Evolutionary conservation across 345 rosid species (phyloP).

Genomic region (Camelina neglecta): DNA sequence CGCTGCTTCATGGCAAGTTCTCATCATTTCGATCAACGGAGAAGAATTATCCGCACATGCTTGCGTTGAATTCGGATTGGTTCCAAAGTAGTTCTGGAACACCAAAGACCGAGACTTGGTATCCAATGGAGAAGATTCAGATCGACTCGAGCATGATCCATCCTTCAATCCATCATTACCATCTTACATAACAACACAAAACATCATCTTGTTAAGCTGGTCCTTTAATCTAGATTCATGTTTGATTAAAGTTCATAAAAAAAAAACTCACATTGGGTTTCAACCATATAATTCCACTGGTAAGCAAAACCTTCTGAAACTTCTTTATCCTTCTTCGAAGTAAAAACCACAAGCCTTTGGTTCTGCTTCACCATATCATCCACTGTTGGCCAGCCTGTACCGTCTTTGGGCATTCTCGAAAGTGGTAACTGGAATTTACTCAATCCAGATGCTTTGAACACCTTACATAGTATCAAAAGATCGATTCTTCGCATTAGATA

Average conservation of each 20-base stretch:
- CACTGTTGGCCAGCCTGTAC: slow-evolving; percentile 89
- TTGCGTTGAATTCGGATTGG: slow-evolving; percentile 62
- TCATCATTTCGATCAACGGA: slow-evolving; percentile 66
- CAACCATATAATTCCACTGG: slow-evolving; percentile 89
- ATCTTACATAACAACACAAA: slow-evolving; percentile 54
- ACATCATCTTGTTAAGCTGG: background rate
- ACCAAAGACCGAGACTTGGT: slow-evolving; percentile 61
- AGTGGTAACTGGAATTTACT: slow-evolving; percentile 70
- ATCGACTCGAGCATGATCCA: slow-evolving; percentile 72
- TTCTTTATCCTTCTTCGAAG: slow-evolving; percentile 75
- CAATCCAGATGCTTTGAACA: slow-evolving; percentile 79
- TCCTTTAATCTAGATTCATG: background rate
- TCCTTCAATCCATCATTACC: slow-evolving; percentile 76
- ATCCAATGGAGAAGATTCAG: slow-evolving; percentile 73
- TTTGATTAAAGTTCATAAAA: slow-evolving; percentile 10
- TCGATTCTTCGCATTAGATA: slow-evolving; percentile 4
- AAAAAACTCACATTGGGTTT: slow-evolving; percentile 69
- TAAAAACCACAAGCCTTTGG: slow-evolving; percentile 84
- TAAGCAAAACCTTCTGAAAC: slow-evolving; percentile 91
- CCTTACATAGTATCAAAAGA: slow-evolving; percentile 21
- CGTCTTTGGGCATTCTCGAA: slow-evolving; percentile 80
- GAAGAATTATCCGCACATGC: slow-evolving; percentile 82
- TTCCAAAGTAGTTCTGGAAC: slow-evolving; percentile 75
- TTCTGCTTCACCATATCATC: slow-evolving; percentile 87
- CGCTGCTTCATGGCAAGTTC: slow-evolving; percentile 71